Conservation (phyloP, 78 protist genomes). For the slime mould (Dictyostelium discoideum) region DNA sequence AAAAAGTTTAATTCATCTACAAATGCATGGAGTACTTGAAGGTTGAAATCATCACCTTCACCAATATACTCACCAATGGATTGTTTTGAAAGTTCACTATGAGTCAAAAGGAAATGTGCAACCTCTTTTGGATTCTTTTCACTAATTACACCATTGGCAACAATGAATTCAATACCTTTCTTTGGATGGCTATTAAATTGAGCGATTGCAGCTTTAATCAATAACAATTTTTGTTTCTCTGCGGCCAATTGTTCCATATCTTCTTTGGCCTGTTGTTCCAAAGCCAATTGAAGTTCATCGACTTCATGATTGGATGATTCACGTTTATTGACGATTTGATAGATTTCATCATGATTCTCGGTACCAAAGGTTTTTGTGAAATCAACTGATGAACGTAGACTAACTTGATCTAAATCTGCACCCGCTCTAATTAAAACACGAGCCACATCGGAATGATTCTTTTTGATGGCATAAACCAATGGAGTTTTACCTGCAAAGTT, state of each 20-base stretch:
- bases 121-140: constrained; percentile 64
- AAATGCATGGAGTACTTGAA: constrained; percentile 89
- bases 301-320: constrained; percentile 9
- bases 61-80: constrained; percentile 80
- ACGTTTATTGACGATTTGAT: constrained; percentile 44
- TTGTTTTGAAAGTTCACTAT: constrained; percentile 40
- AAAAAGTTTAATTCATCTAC: constrained; percentile 90
- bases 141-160: not conserved
- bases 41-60: constrained; percentile 77
- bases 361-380: constrained; percentile 66
- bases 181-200: constrained; percentile 44
- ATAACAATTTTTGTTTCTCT: not conserved
- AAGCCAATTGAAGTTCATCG: constrained; percentile 29
- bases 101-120: constrained; percentile 66
- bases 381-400: constrained; percentile 35
- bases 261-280: constrained; percentile 30
- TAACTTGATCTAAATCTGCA: constrained; percentile 46
- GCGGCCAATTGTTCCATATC: constrained; percentile 29
- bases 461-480: constrained; percentile 62
- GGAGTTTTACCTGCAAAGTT: constrained; percentile 81
- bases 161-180: constrained; percentile 70
- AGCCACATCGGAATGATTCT: constrained; percentile 62
- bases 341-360: constrained; percentile 30
- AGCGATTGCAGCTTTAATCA: constrained; percentile 38
- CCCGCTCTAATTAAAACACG: constrained; percentile 64